Evolutionary conservation across 257 asterid species (phyloP), one percentile per base, ranked within the genome.

Genomic region (Leonotis leonurus): DNA sequence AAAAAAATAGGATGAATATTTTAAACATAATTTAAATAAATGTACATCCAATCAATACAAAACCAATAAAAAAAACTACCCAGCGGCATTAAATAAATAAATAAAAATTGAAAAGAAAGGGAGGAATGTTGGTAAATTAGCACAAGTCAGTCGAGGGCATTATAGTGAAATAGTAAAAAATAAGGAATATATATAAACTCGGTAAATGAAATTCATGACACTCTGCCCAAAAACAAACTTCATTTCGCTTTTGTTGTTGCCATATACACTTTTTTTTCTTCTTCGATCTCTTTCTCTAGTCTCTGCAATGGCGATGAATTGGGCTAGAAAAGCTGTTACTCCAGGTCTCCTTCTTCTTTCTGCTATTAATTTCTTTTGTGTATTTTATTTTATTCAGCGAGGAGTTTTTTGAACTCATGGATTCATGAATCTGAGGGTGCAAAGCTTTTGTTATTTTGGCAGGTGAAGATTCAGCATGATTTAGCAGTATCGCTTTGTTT

Each of bases 171-270:
- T 14, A 17, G 46, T 10, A 27, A 57, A 13, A 22, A 64, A n/a
- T n/a, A 40, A 13, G 17, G 4, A 27, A 13, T 53, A 57, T 68
- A 37, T 48, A 58, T 66, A 68, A 4, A 41, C 5, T 26, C 24
- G 49, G 73, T 35, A 43, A 53, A 37, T 49, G 26, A 70, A 67
- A 53, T 57, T 24, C 27, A 37, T 55, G 86, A 83, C 95, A 61
- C 95, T 56, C 86, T 78, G 81, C 70, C 87, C 92, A 78, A 88
- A 49, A 69, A 37, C 73, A 55, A 5, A 67, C 71, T 62, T 6
- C 51, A 20, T 16, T 53, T 25, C 20, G 52, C 71, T 53, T 58
- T 63, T 37, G 59, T 67, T 53, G 67, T 20, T 22, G 67, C 67
- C 69, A 69, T 50, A 21, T 69, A 18, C 27, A 21, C 61, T 64